These are phyloP conservation scores for Bipolaris sorokiniana DNA, from an alignment of 2,329 filamentous ascomycete species.

Conservation along the genomic window DNA sequence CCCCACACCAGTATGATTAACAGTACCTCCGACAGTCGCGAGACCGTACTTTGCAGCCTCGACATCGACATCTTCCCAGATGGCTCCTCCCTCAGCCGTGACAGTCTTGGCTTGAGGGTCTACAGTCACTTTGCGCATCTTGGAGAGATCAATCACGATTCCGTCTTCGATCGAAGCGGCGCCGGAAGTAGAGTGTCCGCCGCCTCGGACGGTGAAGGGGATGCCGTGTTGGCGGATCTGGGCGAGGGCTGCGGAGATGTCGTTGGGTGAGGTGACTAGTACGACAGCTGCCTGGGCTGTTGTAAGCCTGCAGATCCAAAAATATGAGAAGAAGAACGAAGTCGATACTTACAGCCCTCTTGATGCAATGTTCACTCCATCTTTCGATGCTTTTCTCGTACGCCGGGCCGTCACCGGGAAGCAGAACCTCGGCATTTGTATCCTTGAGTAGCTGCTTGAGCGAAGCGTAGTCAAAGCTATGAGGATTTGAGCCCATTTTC, in stretches of 20 bases:
- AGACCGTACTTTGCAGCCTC: slow-evolving; percentile 59
- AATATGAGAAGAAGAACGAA: neutral
- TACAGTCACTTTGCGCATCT: slow-evolving; percentile 59
- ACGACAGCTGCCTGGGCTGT: slow-evolving; percentile 30
- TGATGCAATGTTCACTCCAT: slow-evolving; percentile 40
- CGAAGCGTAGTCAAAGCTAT: slow-evolving; percentile 25
- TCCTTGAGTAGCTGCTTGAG: slow-evolving; percentile 28
- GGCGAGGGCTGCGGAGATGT: slow-evolving; percentile 32
- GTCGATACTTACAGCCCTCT: slow-evolving; percentile 31
- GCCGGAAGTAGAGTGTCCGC: slow-evolving; percentile 63
- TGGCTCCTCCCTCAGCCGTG: slow-evolving; percentile 58
- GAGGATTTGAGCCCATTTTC: slow-evolving; percentile 17
- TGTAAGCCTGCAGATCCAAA: neutral
- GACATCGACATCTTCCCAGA: slow-evolving; percentile 63
- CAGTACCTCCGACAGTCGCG: slow-evolving; percentile 66
- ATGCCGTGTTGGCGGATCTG: slow-evolving; percentile 44
- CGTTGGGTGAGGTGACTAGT: slow-evolving; percentile 23
- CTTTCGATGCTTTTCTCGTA: slow-evolving; percentile 37
- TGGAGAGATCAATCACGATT: slow-evolving; percentile 62
- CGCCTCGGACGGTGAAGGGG: slow-evolving; percentile 61
- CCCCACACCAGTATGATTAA: slow-evolving; percentile 67
- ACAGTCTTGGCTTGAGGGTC: slow-evolving; percentile 55
- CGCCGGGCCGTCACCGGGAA: slow-evolving; percentile 27
- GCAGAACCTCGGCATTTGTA: slow-evolving; percentile 29
- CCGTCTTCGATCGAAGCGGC: slow-evolving; percentile 59